Conservation (phyloP, 1,139 yeast species). For the Meyerozyma smithsonii region DNA sequence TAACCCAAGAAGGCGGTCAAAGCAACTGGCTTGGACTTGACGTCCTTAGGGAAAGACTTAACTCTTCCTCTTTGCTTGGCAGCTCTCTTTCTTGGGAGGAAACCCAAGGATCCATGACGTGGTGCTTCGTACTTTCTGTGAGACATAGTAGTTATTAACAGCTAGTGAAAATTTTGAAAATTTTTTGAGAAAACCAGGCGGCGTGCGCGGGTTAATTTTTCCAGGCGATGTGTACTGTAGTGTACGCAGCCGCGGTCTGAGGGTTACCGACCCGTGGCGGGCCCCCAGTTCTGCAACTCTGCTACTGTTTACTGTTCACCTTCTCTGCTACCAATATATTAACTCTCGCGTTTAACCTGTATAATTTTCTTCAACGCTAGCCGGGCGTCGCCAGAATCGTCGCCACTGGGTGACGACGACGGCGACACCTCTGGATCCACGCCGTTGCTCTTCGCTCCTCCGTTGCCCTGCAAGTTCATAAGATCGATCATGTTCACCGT, state of each 20-base stretch:
- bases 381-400: conserved; percentile 40
- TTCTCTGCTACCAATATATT: no score
- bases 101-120: conserved; percentile 99
- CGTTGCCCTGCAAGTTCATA: conserved; percentile 12
- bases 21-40: conserved; percentile 96
- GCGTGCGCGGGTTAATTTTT: neutral
- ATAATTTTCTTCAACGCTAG: conserved; percentile 38
- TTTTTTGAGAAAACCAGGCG: neutral
- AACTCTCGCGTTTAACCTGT: conserved; percentile 26
- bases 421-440: neutral
- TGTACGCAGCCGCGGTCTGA: neutral
- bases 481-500: conserved; percentile 20
- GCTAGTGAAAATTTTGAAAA: conserved; percentile 11
- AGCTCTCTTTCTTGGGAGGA: conserved; percentile 99
- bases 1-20: conserved; percentile 99
- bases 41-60: conserved; percentile 99
- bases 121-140: conserved; percentile 99
- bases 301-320: neutral
- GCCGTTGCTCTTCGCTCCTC: neutral
- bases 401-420: conserved; percentile 8
- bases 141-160: conserved; percentile 60
- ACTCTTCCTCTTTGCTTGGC: conserved; percentile 98
- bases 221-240: neutral
- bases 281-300: neutral
- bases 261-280: neutral